Evolutionary conservation across 495 filamentous ascomycete genomes (phyloP), one percentile per base, ranked within the genome.

Genomic region (Neurospora sublineolata): DNA sequence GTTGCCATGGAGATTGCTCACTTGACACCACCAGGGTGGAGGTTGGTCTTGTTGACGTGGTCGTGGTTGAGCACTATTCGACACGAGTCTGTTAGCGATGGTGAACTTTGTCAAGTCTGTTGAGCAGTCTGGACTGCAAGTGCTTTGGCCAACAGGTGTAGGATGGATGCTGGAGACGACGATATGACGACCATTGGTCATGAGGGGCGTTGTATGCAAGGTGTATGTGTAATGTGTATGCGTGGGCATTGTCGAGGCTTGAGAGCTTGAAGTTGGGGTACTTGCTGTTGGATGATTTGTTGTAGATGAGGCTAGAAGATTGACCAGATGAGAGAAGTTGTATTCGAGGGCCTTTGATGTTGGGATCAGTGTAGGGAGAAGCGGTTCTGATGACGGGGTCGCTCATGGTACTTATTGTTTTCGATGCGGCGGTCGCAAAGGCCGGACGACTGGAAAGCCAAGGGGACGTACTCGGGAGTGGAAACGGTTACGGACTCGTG

Each of bases 11-110:
- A 72, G 77, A 69, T 52, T 72, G 88, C 92, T 85, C 86, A 97
- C 94, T 91, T 87, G 69, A 98, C 92, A 89, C 94, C 94, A 80
- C 90, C 85, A 72, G 94, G 94, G 87, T 97, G 85, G 78, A 96
- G 88, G 73, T 87, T 88, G 77, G 93, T 97, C 83, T 93, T 93
- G 86, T 97, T 96, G 75, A 96, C 93, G 76, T 86, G 89, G 76
- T 86, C 87, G 71, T 60, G 52, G 52, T 76, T 67, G 80, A 91
- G 83, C 86, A 94, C 90, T 93, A 89, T 87, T 52, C 20, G 37
- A 44, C 20, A 30, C 38, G 11, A 68, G n/a, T 30, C 33, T 20
- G 60, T 73, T 68, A 68, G 58, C 20, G 12, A 37, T 27, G 40
- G 27, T 14, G 14, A 41, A 23, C 18, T 58, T 33, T 70, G 77